phyloP scores from a whole-genome alignment of 228 moss, liverwort and hornwort genomes.

The Sphagnum fallax region DNA sequence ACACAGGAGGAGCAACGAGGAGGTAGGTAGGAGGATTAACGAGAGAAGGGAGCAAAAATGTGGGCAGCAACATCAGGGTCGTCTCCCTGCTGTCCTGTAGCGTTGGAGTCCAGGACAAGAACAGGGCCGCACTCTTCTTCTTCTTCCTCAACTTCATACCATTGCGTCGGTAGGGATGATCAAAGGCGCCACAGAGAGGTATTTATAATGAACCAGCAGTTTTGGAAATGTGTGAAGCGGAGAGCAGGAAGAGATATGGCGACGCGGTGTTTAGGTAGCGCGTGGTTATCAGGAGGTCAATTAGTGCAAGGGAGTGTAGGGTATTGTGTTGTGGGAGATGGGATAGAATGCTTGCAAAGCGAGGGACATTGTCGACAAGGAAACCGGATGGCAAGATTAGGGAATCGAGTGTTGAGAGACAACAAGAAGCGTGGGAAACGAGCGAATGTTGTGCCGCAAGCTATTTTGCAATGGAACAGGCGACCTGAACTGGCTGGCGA shows the following conservation, averaged over 20 bases:
- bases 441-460: slow-evolving; percentile 25
- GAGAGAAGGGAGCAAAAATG: no score
- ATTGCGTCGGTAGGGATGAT: slow-evolving; percentile 2
- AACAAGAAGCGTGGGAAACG: slow-evolving; percentile 5
- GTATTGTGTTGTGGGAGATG: slow-evolving; percentile 29
- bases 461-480: slow-evolving; percentile 95
- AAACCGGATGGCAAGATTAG: slow-evolving; percentile 26
- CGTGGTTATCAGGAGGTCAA: slow-evolving; percentile 26
- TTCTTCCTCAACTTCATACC: no score
- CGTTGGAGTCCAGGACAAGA: no score
- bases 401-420: slow-evolving; percentile 15
- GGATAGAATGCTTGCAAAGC: slow-evolving; percentile 16
- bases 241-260: slow-evolving; percentile 1
- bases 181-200: slow-evolving; percentile 6
- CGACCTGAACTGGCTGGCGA: slow-evolving; percentile 71
- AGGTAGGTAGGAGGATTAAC: no score
- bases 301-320: slow-evolving; percentile 33
- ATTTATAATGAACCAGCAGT: slow-evolving; percentile 6
- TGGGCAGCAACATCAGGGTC: no score
- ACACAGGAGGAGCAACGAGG: no score
- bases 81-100: no score
- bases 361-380: slow-evolving; percentile 13
- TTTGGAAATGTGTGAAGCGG: not conserved
- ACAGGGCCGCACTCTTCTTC: no score
- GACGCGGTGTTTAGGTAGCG: slow-evolving; percentile 8